Evolutionary conservation across 176 grass and related monocot species (phyloP).

Genomic region (Puccinellia tenuiflora): DNA sequence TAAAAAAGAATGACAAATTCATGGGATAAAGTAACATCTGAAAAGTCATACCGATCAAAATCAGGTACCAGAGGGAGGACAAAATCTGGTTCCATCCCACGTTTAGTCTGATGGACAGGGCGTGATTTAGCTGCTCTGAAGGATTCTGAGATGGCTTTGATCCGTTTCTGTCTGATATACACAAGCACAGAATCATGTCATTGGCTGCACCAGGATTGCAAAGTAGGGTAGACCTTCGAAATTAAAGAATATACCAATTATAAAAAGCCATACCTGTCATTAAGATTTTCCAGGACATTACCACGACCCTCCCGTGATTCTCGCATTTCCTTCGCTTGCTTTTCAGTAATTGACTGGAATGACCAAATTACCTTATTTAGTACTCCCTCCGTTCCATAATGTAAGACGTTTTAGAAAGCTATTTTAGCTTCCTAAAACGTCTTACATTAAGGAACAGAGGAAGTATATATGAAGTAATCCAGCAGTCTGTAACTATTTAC

Average conservation of each 20-base stretch:
- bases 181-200: constrained; percentile 24
- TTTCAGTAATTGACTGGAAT: constrained; percentile 88
- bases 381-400: too few relatives aligned
- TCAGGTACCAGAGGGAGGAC: constrained; percentile 85
- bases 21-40: not conserved
- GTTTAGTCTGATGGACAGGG: constrained; percentile 90
- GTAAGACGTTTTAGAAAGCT: too few relatives aligned
- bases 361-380: constrained; percentile 7
- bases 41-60: constrained; percentile 66
- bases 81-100: constrained; percentile 60
- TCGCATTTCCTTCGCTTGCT: constrained; percentile 97
- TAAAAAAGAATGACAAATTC: not conserved
- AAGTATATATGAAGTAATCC: constrained; percentile 2
- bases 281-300: constrained; percentile 79
- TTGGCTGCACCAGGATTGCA: constrained; percentile 4
- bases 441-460: too few relatives aligned
- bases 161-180: constrained; percentile 83
- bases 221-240: constrained; percentile 9
- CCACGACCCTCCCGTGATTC: constrained; percentile 72
- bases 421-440: too few relatives aligned
- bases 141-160: constrained; percentile 87
- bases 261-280: constrained; percentile 58
- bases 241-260: constrained; percentile 11
- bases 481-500: constrained; percentile 27
- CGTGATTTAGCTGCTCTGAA: constrained; percentile 83